A percentile compares a stretch with the other conserved stretches of the same genome.
Conservation (phyloP, 345 rosid species). For the Nephelium lappaceum region DNA sequence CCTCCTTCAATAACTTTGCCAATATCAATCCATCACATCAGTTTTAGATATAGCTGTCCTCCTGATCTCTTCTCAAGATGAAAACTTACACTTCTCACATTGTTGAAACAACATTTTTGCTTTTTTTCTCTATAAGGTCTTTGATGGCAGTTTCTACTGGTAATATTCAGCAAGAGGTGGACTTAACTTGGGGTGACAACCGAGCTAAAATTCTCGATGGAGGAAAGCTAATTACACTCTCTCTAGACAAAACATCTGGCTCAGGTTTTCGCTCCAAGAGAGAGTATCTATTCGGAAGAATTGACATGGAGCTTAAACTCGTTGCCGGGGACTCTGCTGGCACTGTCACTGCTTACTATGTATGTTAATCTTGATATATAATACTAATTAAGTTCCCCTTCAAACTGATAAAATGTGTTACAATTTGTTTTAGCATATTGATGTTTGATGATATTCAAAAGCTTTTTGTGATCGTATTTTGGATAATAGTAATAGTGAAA, state of each 20-base stretch:
- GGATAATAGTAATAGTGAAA: background rate
- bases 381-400: no score
- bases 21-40: no score
- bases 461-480: background rate
- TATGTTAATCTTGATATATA: slow-evolving; percentile 2
- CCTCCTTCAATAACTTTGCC: no score
- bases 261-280: slow-evolving; percentile 32
- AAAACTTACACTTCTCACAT: background rate
- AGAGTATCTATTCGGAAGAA: slow-evolving; percentile 25
- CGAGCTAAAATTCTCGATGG: slow-evolving; percentile 23
- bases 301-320: slow-evolving; percentile 32
- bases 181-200: slow-evolving; percentile 31
- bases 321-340: slow-evolving; percentile 39
- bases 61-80: background rate
- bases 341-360: slow-evolving; percentile 36
- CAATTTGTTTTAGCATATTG: background rate
- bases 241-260: slow-evolving; percentile 30
- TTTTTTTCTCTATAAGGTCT: background rate
- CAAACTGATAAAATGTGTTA: no score
- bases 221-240: slow-evolving; percentile 24
- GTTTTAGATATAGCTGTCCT: no score
- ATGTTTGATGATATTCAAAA: background rate
- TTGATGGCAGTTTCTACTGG: slow-evolving; percentile 27
- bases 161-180: slow-evolving; percentile 20
- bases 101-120: background rate